These are phyloP conservation scores for Cyberlindnera americana DNA, from an alignment of 805 yeast genomes.

Conservation along the genomic window DNA sequence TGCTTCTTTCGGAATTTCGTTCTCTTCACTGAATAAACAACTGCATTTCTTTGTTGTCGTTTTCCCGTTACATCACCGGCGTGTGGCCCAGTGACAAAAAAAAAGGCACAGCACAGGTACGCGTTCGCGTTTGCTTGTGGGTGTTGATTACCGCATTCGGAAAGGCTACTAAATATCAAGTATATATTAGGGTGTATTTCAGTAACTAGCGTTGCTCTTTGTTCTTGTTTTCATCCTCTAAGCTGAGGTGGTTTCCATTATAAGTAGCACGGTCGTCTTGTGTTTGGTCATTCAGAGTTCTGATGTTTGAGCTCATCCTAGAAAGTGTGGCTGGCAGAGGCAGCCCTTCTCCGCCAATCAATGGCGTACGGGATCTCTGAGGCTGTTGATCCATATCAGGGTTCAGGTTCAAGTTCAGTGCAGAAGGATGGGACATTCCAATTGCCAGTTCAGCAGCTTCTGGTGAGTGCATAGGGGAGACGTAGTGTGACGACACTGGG, in stretches of 20 bases:
- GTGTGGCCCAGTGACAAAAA: too few species aligned
- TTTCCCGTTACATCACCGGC: constrained; percentile 2
- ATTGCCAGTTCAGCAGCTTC: constrained; percentile 7
- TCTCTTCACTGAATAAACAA: too few species aligned
- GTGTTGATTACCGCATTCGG: not conserved
- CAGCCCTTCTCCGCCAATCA: too few species aligned
- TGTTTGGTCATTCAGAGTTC: constrained; percentile 29
- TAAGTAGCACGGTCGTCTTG: constrained; percentile 44
- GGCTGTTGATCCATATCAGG: constrained; percentile 12
- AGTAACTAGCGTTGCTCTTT: not conserved
- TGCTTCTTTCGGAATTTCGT: not conserved
- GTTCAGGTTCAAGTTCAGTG: constrained; percentile 21
- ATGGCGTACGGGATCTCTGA: constrained; percentile 15
- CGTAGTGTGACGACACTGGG: constrained; percentile 27
- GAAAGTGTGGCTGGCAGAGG: constrained; percentile 12
- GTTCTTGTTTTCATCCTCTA: constrained; percentile 44
- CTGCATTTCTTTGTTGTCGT: constrained; percentile 4
- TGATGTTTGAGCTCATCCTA: constrained; percentile 20
- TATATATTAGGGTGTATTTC: not conserved
- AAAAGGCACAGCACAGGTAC: too few species aligned
- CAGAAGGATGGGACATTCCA: constrained; percentile 23
- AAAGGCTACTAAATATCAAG: not conserved
- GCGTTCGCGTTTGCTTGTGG: too few species aligned
- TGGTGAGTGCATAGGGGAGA: constrained; percentile 27
- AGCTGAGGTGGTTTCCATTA: constrained; percentile 52